Evolutionary conservation across 2,329 filamentous ascomycete species (phyloP), one percentile per base, ranked within the genome.

Genomic region (Cyphellophora attinorum): DNA sequence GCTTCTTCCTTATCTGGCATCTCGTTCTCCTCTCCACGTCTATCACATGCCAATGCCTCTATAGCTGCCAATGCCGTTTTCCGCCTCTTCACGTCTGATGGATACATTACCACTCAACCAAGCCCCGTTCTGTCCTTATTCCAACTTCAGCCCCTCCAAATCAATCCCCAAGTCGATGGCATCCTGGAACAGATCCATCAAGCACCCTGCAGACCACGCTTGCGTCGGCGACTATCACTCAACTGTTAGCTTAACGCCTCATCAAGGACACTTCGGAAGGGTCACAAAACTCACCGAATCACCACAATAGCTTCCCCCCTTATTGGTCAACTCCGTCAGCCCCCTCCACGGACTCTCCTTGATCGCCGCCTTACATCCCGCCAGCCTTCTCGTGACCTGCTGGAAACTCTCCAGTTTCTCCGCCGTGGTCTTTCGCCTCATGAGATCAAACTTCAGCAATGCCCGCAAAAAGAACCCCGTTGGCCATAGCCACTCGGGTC

Each of bases 401-500:
- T 96, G 89, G 67, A 94, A 94, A 3, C 82, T 83, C 60, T 96
- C 91, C 1, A 80, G 81, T 19, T 79, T 74, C 43, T 81, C 84
- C 51, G 84, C 73, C 4, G 62, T 55, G 2, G 69, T 74, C 42
- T 71, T 70, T 31, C 85, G 72, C 18, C 86, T 70, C 64, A 73
- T 70, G 32, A 96, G 64, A 55, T 95, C 86, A 52, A 96, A 96
- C 57, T 86, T 83, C 44, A 98, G 71, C 45, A 98, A 65, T 1
- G 91, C 91, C 31, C 93, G 79, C 14, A 95, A 68, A 69, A 94
- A 98, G 67, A 86, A 98, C 4, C 91, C 91, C 1, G 85, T 89
- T 1, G 89, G 93, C 91, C 91, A 98, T 15, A 95, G 65, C 91
- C 91, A 98, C 58, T 98, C 91, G 0, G 91, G 93, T 4, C 91